Conservation (phyloP, 768 basidiomycete genomes). For the Leccinum sublutescens region DNA sequence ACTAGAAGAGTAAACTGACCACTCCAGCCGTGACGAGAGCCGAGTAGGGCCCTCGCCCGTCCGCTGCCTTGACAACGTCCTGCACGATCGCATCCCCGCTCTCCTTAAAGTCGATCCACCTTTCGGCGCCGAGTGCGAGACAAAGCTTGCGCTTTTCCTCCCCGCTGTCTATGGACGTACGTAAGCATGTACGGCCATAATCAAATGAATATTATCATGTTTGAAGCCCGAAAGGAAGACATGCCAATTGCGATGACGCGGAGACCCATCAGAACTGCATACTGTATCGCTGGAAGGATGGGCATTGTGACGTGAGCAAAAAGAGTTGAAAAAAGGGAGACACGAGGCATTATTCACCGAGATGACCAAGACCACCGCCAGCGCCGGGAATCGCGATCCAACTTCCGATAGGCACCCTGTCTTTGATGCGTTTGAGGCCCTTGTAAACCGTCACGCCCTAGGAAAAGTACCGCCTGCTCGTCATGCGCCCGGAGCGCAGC, state of each 20-base stretch:
- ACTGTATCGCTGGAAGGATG: slow-evolving; percentile 40
- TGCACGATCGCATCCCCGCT: slow-evolving; percentile 36
- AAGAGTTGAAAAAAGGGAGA: not conserved
- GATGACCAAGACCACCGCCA: slow-evolving; percentile 43
- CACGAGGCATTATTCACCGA: slow-evolving; percentile 21
- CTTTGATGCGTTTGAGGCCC: slow-evolving; percentile 38
- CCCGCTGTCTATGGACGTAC: slow-evolving; percentile 37
- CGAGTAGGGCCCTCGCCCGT: slow-evolving; percentile 45
- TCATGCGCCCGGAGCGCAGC: not conserved
- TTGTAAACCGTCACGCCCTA: slow-evolving; percentile 46
- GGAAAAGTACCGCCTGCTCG: not conserved
- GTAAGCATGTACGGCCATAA: not conserved
- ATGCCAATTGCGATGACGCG: slow-evolving; percentile 44
- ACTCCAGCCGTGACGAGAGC: slow-evolving; percentile 24
- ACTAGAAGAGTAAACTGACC: slow-evolving; percentile 11
- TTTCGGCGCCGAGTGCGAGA: slow-evolving; percentile 41
- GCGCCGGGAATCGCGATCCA: slow-evolving; percentile 42
- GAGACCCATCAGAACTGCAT: slow-evolving; percentile 42
- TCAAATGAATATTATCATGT: not conserved
- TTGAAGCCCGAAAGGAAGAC: not conserved
- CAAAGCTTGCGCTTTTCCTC: slow-evolving; percentile 39
- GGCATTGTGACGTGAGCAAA: not conserved
- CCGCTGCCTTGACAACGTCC: slow-evolving; percentile 38
- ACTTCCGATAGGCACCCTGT: slow-evolving; percentile 34
- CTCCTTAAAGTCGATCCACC: slow-evolving; percentile 46